Conservation (phyloP, 2,329 filamentous ascomycete genomes). For the Fusarium sp. region DNA sequence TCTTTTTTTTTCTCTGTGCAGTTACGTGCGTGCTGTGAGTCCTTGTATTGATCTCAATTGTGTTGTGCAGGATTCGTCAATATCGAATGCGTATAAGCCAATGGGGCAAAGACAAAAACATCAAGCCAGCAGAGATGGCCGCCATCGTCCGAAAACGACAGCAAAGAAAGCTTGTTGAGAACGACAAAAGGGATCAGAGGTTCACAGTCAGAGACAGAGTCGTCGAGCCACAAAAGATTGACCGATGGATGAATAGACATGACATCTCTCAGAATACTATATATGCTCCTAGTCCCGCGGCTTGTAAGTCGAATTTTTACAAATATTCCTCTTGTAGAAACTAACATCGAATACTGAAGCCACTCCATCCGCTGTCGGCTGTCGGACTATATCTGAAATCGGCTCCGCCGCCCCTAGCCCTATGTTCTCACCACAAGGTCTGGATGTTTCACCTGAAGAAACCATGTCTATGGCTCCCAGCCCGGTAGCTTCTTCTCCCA, state of each 20-base stretch:
- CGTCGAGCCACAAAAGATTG: background rate
- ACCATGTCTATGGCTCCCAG: fast-evolving
- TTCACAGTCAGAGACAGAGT: background rate
- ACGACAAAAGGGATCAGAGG: background rate
- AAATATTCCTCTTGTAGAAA: fast-evolving
- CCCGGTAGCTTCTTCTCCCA: background rate
- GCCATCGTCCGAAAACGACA: constrained; percentile 1
- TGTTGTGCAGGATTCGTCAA: background rate
- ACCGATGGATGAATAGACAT: constrained; percentile 13
- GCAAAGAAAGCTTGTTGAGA: background rate
- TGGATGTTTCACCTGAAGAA: fast-evolving
- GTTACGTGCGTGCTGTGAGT: no score
- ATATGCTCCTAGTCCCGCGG: constrained; percentile 4
- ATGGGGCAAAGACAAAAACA: constrained; percentile 14
- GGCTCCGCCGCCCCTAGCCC: background rate
- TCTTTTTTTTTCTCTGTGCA: no score
- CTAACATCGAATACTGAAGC: background rate
- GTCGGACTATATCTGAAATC: background rate
- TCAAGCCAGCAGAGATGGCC: background rate
- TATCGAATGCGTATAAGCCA: background rate
- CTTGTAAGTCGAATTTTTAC: background rate
- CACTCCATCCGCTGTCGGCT: background rate
- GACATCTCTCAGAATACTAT: background rate
- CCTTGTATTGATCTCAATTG: no score
- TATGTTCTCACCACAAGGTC: background rate